Conservation (phyloP, 192 early-diverging fungal species). For the Rhizophagus clarus region DNA sequence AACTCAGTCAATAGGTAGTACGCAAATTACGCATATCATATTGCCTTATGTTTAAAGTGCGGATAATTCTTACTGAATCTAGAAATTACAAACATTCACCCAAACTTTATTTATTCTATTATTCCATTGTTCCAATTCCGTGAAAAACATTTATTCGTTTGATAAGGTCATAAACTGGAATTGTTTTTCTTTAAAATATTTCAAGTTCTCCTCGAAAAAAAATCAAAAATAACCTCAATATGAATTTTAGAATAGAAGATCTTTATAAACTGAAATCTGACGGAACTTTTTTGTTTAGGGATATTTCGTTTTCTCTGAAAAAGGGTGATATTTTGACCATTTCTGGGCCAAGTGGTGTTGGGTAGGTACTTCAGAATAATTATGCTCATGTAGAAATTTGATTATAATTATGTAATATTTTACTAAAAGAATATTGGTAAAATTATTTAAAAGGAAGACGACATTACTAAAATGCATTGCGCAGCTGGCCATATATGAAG, state of each 20-base stretch:
- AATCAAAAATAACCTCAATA: neutral
- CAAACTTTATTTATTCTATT: neutral
- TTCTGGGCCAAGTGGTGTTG: constrained; percentile 72
- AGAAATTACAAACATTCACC: neutral
- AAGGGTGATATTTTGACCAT: constrained; percentile 60
- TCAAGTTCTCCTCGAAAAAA: neutral
- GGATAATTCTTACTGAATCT: neutral
- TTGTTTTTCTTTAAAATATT: neutral
- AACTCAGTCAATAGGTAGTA: no score
- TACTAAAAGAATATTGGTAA: no score
- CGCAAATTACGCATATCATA: neutral
- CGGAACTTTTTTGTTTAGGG: constrained; percentile 56
- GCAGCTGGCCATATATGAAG: constrained; percentile 66
- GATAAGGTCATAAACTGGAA: neutral
- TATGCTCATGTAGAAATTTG: neutral
- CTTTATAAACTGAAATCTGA: constrained; percentile 46
- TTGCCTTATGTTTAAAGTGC: neutral
- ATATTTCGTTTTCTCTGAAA: constrained; percentile 56
- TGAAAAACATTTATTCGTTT: neutral
- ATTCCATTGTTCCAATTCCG: no score
- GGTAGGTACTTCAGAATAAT: constrained; percentile 41
- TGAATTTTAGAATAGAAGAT: constrained; percentile 38
- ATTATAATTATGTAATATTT: no score
- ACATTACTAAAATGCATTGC: constrained; percentile 85
- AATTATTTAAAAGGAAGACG: constrained; percentile 60